Conservation (phyloP, 2,329 filamentous ascomycete species). For the Fusarium pseudoanthophilum region DNA sequence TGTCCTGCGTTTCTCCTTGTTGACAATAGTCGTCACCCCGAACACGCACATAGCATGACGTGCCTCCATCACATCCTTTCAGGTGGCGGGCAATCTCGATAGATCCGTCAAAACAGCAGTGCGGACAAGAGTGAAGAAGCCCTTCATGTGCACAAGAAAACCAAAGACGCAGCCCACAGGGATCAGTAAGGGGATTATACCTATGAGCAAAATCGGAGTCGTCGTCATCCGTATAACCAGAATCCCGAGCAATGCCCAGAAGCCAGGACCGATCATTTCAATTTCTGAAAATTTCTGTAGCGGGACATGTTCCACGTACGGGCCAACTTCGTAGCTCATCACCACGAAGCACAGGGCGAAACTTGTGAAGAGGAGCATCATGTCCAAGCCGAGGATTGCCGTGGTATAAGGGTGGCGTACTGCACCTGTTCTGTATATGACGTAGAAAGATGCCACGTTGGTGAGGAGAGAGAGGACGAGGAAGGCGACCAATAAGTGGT, state of each 20-base stretch:
- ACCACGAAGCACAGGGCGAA: constrained; percentile 30
- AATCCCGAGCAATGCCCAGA: constrained; percentile 35
- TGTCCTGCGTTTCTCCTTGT: not conserved
- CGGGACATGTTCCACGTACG: constrained; percentile 7
- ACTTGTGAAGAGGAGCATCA: constrained; percentile 28
- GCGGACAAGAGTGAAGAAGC: constrained; percentile 29
- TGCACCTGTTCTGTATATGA: not conserved
- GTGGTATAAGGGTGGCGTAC: not conserved
- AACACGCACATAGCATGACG: not conserved
- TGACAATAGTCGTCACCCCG: not conserved
- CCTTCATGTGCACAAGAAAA: constrained; percentile 22
- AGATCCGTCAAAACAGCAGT: not conserved
- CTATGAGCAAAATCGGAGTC: constrained; percentile 2
- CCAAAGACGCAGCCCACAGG: constrained; percentile 10
- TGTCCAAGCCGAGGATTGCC: constrained; percentile 11
- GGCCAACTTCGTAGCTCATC: constrained; percentile 38
- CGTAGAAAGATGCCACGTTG: constrained; percentile 17
- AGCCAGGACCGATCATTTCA: constrained; percentile 31
- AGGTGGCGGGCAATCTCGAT: not conserved
- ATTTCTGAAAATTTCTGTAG: constrained; percentile 26
- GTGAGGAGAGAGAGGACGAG: constrained; percentile 27
- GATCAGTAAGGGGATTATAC: not conserved
- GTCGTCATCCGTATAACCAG: constrained; percentile 22
- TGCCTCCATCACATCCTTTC: not conserved
- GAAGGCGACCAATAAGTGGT: constrained; percentile 22